phyloP scores from a whole-genome alignment of 2,329 filamentous ascomycete genomes.

The Ophiostoma australiae region DNA sequence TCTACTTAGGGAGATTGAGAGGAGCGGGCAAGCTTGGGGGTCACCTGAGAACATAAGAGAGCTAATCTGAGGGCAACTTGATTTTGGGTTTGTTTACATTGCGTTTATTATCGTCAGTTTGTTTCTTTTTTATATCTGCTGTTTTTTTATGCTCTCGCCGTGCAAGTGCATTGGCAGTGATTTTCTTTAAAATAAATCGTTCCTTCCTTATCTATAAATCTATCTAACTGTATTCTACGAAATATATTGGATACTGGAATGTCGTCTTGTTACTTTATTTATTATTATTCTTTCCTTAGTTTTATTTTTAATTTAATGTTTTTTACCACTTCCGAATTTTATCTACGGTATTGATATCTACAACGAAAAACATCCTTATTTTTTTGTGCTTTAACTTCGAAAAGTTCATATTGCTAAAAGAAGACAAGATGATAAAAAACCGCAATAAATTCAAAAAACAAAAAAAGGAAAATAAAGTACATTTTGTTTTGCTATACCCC shows the following conservation, averaged over 20 bases:
- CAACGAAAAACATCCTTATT: too few species aligned
- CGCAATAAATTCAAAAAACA: not conserved
- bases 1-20: not conserved
- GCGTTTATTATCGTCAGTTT: not conserved
- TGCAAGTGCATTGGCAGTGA: not conserved
- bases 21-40: not conserved
- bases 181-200: not conserved
- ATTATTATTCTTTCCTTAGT: too few species aligned
- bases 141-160: not conserved
- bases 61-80: slow-evolving; percentile 28
- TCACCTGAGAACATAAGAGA: slow-evolving; percentile 2
- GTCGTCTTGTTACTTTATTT: too few species aligned
- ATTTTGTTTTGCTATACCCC: slow-evolving; percentile 12
- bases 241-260: not conserved
- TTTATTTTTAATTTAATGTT: too few species aligned
- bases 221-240: not conserved
- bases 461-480: not conserved
- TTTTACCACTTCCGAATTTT: too few species aligned
- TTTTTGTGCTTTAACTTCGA: too few species aligned
- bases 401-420: too few species aligned
- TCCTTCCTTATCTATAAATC: not conserved
- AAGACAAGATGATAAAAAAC: not conserved
- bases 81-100: not conserved
- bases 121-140: not conserved
- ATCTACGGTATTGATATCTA: too few species aligned